Conservation (phyloP, 2,329 filamentous ascomycete genomes). For the Lachnellula occidentalis region DNA sequence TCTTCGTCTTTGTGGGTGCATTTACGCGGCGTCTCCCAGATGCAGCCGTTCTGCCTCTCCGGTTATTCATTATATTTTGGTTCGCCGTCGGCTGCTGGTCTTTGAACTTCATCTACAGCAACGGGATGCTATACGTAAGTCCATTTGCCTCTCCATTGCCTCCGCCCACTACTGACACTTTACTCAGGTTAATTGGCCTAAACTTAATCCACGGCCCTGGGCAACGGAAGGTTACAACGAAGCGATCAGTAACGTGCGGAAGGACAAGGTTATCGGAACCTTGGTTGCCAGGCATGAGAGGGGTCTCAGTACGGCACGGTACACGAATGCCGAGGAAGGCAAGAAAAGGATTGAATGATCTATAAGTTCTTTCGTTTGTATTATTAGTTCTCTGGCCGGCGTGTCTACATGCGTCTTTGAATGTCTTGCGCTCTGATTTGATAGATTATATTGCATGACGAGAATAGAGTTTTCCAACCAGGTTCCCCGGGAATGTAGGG, state of each 20-base stretch:
- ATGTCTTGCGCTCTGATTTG: too few species aligned
- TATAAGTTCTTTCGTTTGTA: conserved; percentile 31
- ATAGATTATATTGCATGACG: too few species aligned
- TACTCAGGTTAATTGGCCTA: conserved; percentile 90
- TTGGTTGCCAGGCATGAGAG: conserved; percentile 73
- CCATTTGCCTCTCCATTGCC: not conserved
- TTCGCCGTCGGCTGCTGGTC: conserved; percentile 64
- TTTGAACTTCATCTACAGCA: conserved; percentile 69
- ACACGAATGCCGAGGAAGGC: conserved; percentile 86
- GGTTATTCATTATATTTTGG: conserved; percentile 79
- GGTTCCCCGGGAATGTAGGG: too few species aligned
- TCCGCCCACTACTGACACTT: conserved; percentile 9
- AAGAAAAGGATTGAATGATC: conserved; percentile 86
- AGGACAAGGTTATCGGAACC: conserved; percentile 74
- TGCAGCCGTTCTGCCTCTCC: conserved; percentile 71
- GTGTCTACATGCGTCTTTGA: not conserved
- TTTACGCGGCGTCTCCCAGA: conserved; percentile 69
- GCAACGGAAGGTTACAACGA: conserved; percentile 86
- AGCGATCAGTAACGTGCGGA: conserved; percentile 73
- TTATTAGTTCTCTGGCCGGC: not conserved
- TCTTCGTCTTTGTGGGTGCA: conserved; percentile 71
- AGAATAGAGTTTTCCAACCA: too few species aligned
- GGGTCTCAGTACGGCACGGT: conserved; percentile 74
- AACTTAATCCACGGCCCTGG: conserved; percentile 82
- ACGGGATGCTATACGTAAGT: conserved; percentile 92